Evolutionary conservation across 2,329 filamentous ascomycete genomes (phyloP), one percentile per base, ranked within the genome.

Genomic region (Neopestalotiopsis sp.): DNA sequence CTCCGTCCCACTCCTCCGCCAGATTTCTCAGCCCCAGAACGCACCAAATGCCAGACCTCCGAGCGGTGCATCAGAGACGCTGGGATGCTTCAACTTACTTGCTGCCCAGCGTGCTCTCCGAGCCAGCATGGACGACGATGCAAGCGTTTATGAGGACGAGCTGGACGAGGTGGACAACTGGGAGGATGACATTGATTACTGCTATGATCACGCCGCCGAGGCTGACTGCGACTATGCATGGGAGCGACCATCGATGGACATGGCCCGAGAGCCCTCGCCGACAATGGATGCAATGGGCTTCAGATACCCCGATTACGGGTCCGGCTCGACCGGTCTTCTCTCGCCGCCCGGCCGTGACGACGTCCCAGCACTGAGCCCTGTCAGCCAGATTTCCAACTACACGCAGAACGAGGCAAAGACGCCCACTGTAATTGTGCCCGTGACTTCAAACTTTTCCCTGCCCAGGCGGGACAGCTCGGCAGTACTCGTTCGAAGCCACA

Each of bases 161-260:
- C 67, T 70, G 3, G 70, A 79, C n/a, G 73, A 76, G 28, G 79
- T 79, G 7, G 84, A 86, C 73, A 90, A 82, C 72, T 92, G 90
- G 90, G 90, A 92, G 74, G 89, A 91, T 66, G 89, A 89, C 71
- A 91, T 92, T 70, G 90, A 92, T 75, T 92, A 91, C 77, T 91
- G 88, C 75, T 92, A 92, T 74, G 89, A 91, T 72, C 88, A 92
- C 73, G 90, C 89, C 72, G 89, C 86, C 13, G 90, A 92, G 76
- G 90, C 89, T 7, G 84, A 91, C 77, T 91, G 88, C 74, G 86
- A 91, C 70, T 91, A 90, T 73, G 86, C 89, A 59, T 91, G 89
- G 89, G 88, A 90, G 69, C 85, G 87, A 17, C 81, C 84, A 3
- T 90, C 88, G 0, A 73, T 87, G 66, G 88, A 90, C 62, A 70